Conservation (phyloP, 106 monocot species). For the Phalaenopsis equestris region DNA sequence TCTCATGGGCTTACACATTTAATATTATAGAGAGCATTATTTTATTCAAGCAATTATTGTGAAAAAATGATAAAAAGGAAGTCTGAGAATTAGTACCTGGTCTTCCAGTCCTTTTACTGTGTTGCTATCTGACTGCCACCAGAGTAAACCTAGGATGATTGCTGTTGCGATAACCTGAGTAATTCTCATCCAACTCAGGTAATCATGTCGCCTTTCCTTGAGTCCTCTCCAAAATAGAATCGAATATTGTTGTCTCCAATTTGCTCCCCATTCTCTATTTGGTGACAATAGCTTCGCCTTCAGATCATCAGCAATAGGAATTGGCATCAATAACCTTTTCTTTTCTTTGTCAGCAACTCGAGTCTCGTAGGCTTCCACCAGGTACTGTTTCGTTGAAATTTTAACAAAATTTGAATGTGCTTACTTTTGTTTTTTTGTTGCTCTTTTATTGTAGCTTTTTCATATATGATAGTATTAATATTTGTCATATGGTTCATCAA, state of each 20-base stretch:
- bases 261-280: conserved; percentile 72
- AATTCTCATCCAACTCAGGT: conserved; percentile 84
- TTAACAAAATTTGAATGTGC: neutral
- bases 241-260: conserved; percentile 71
- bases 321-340: conserved; percentile 36
- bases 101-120: conserved; percentile 72
- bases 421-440: too few relatives aligned
- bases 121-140: conserved; percentile 65
- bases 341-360: conserved; percentile 55
- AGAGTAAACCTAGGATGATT: conserved; percentile 75
- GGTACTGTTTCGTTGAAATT: conserved; percentile 50
- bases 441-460: too few relatives aligned
- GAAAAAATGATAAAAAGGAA: too few relatives aligned
- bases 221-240: conserved; percentile 72
- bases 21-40: too few relatives aligned
- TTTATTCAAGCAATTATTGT: too few relatives aligned
- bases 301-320: conserved; percentile 44
- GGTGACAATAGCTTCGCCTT: conserved; percentile 35
- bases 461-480: too few relatives aligned
- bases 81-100: conserved; percentile 37
- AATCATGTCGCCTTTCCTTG: conserved; percentile 84
- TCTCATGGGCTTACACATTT: too few relatives aligned
- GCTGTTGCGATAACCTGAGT: conserved; percentile 83
- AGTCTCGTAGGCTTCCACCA: conserved; percentile 73
- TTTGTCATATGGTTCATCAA: too few relatives aligned